Evolutionary conservation across 2,329 filamentous ascomycete genomes (phyloP).

Genomic region (Xylaria sp.): DNA sequence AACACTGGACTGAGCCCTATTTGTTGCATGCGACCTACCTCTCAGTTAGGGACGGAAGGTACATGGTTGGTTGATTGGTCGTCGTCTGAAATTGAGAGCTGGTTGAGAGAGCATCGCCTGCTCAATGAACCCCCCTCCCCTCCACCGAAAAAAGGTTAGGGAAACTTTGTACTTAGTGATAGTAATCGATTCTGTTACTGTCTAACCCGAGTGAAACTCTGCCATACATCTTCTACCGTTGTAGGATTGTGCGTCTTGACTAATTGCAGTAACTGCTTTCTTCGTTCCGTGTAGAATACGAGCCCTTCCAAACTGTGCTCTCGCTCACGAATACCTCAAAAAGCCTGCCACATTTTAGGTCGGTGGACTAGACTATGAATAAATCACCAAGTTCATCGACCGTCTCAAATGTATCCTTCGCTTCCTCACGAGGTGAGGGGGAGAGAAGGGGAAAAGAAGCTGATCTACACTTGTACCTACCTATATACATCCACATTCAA

Average conservation of each 20-base stretch:
- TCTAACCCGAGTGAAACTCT: not conserved
- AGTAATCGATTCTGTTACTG: not conserved
- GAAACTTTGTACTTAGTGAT: not conserved
- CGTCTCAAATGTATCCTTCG: too few relatives aligned
- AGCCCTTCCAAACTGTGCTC: not conserved
- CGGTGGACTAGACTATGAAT: too few relatives aligned
- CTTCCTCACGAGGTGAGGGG: too few relatives aligned
- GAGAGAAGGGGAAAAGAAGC: too few relatives aligned
- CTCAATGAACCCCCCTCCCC: too few relatives aligned
- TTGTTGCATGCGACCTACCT: not conserved
- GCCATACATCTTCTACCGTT: not conserved
- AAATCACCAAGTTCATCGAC: too few relatives aligned
- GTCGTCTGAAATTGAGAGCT: not conserved
- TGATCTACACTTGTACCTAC: too few relatives aligned
- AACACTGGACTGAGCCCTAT: not conserved
- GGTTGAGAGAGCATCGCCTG: not conserved
- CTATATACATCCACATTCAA: too few relatives aligned
- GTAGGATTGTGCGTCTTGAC: not conserved
- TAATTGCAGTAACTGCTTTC: not conserved
- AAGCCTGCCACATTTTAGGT: not conserved
- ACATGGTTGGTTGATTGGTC: not conserved
- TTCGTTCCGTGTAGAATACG: not conserved
- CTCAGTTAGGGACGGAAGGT: not conserved
- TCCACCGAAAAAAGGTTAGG: not conserved
- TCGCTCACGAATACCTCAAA: not conserved